Evolutionary conservation across 768 basidiomycete species (phyloP), one percentile per base, ranked within the genome.

Genomic region (Paxillus ammoniavirescens): DNA sequence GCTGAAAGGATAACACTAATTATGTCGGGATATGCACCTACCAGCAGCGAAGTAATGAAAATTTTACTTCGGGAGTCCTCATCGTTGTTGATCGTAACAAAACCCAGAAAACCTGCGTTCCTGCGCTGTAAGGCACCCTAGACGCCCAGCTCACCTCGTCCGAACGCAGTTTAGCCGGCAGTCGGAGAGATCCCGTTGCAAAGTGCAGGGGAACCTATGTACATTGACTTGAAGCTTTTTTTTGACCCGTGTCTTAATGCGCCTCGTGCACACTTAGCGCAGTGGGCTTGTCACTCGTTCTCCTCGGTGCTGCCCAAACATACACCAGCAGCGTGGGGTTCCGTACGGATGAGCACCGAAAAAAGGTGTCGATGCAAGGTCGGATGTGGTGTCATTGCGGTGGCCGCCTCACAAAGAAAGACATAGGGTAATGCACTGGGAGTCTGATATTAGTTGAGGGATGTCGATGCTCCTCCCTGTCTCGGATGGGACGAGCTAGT

Each of bases 41-140:
- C 76, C 0, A 85, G 76, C 8, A 88, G 68, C 0, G 80, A 77
- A 0, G 86, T 87, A 15, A 68, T 63, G 64, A 88, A 87, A 0
- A 78, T 80, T 0, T 76, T 49, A 8, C 56, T 79, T 86, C 87
- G 88, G 0, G 68, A 59, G 5, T 72, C 71, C 54, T 84, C 81
- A 4, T 67, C 77, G 55, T 87, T 88, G 55, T 87, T 88, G 60
- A 88, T 87, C 0, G 78, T 84, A 2, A 86, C 80, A 53, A 82
- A 86, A 3, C 86, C 85, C 41, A 69, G 63, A 1, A 80, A 66
- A 28, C 82, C 82, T 84, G 47, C 17, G 21, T 21, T 21, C 28
- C 23, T 23, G 44, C 33, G 9, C 2, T 38, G 8, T 10, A 35
- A 33, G 36, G 30, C 30, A 47, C 42, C 21, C 35, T 12, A 28